phyloP scores from a whole-genome alignment of 2,329 filamentous ascomycete genomes.

The Dothistroma pini region DNA sequence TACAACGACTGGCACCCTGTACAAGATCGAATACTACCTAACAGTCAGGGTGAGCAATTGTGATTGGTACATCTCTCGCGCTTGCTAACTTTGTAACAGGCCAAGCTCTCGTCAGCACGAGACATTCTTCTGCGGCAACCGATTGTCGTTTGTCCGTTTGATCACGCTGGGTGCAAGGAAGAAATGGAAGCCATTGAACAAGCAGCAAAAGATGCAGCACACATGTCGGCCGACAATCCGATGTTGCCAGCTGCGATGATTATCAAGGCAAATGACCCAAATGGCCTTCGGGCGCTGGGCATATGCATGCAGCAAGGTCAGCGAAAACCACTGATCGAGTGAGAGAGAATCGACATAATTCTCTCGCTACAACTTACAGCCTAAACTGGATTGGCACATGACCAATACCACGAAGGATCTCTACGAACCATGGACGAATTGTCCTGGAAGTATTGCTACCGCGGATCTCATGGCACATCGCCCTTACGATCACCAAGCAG shows the following conservation, averaged over 20 bases:
- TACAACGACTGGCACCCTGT: constrained; percentile 87
- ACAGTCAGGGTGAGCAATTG: constrained; percentile 71
- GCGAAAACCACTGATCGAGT: constrained; percentile 64
- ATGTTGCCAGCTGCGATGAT: constrained; percentile 87
- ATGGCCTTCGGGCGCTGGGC: constrained; percentile 57
- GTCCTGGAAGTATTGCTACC: neutral
- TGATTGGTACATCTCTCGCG: neutral
- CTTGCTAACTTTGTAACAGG: constrained; percentile 51
- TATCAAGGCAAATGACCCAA: constrained; percentile 70
- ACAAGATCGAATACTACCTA: constrained; percentile 98
- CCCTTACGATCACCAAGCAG: neutral
- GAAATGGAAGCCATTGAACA: constrained; percentile 99
- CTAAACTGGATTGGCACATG: neutral
- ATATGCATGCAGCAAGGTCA: constrained; percentile 60
- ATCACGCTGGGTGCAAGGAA: constrained; percentile 93
- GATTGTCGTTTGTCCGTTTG: constrained; percentile 92
- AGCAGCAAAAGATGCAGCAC: constrained; percentile 85
- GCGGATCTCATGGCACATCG: neutral
- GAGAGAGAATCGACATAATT: constrained; percentile 32
- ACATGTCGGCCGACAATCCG: constrained; percentile 83
- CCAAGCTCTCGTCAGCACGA: constrained; percentile 78
- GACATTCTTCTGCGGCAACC: constrained; percentile 87
- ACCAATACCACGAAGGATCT: neutral
- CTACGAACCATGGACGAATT: too few relatives aligned
- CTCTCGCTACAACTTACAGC: neutral